Percentiles rank a stretch among this genome's conserved stretches.
phyloP scores from a whole-genome alignment of 441 rosid genomes.

The Hura crepitans region DNA sequence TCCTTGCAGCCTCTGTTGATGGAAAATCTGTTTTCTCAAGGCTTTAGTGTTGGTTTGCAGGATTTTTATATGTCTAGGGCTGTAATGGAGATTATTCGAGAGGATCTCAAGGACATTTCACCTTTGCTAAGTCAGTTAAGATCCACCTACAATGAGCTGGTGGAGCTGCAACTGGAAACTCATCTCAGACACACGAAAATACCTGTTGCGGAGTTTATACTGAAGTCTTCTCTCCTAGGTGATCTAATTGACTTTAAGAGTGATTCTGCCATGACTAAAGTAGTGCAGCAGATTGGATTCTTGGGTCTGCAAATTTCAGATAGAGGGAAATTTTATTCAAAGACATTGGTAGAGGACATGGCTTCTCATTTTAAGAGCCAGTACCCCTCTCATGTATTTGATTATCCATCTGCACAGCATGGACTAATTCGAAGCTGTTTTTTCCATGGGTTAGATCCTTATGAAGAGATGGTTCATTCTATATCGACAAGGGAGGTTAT shows the following conservation, averaged over 20 bases:
- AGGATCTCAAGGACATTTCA: slow-evolving; percentile 36
- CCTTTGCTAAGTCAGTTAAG: slow-evolving; percentile 55
- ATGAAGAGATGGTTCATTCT: slow-evolving; percentile 88
- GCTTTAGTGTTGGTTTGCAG: slow-evolving; percentile 66
- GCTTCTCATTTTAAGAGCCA: slow-evolving; percentile 54
- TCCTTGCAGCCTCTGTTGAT: slow-evolving; percentile 78
- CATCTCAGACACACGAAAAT: slow-evolving; percentile 49
- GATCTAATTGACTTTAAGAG: slow-evolving; percentile 69
- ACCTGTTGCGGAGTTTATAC: slow-evolving; percentile 51
- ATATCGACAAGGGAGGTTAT: slow-evolving; percentile 74
- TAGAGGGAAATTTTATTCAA: slow-evolving; percentile 72
- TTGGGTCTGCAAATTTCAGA: slow-evolving; percentile 77
- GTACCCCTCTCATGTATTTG: slow-evolving; percentile 40
- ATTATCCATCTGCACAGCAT: slow-evolving; percentile 65
- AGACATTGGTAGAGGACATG: slow-evolving; percentile 72
- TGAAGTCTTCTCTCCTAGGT: slow-evolving; percentile 58
- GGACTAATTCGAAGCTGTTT: slow-evolving; percentile 74
- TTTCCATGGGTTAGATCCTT: slow-evolving; percentile 84
- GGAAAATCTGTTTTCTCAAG: slow-evolving; percentile 62
- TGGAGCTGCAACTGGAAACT: slow-evolving; percentile 70
- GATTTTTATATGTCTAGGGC: slow-evolving; percentile 58
- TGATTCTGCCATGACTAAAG: slow-evolving; percentile 61
- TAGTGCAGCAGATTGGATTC: slow-evolving; percentile 74
- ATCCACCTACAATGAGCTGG: slow-evolving; percentile 51
- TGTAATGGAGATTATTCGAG: slow-evolving; percentile 30